Evolutionary conservation across 352 stramenopile genomes (phyloP).

Genomic region (Hyaloperonospora arabidopsidis): DNA sequence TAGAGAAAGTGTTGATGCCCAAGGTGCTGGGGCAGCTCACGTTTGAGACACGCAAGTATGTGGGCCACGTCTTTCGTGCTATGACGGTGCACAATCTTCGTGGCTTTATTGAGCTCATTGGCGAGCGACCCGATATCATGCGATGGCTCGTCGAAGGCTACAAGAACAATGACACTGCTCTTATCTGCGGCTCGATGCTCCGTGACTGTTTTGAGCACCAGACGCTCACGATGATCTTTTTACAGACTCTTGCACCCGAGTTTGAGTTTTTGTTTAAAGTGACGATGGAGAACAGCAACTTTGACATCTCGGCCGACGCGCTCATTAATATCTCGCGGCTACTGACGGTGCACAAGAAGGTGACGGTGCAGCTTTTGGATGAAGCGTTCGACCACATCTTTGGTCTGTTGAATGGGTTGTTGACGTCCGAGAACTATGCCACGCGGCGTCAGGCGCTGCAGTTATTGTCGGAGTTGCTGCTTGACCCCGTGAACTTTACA

Average conservation of each 20-base stretch:
- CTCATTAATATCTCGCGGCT: slow-evolving; percentile 73
- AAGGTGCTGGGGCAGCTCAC: slow-evolving; percentile 64
- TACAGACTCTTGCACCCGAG: slow-evolving; percentile 49
- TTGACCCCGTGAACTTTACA: slow-evolving; percentile 66
- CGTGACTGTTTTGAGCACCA: slow-evolving; percentile 72
- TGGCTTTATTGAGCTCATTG: slow-evolving; percentile 54
- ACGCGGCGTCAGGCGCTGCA: slow-evolving; percentile 68
- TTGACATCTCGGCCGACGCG: slow-evolving; percentile 78
- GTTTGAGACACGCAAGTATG: slow-evolving; percentile 80
- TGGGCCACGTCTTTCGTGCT: slow-evolving; percentile 66
- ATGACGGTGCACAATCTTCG: slow-evolving; percentile 68
- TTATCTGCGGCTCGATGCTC: slow-evolving; percentile 76
- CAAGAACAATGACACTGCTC: slow-evolving; percentile 55
- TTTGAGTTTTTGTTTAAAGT: slow-evolving; percentile 65
- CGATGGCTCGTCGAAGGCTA: slow-evolving; percentile 69
- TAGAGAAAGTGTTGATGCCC: slow-evolving; percentile 66
- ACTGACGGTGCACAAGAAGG: slow-evolving; percentile 57
- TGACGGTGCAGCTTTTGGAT: slow-evolving; percentile 42
- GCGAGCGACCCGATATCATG: slow-evolving; percentile 58
- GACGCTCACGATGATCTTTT: slow-evolving; percentile 48
- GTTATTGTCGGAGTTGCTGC: slow-evolving; percentile 60
- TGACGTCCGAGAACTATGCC: slow-evolving; percentile 61
- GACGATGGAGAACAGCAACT: slow-evolving; percentile 71
- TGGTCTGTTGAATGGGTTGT: slow-evolving; percentile 47
- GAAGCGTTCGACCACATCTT: slow-evolving; percentile 64